Base-by-base conservation (phyloP, 148 eudicot species). In the Diospyros lotus region DNA sequence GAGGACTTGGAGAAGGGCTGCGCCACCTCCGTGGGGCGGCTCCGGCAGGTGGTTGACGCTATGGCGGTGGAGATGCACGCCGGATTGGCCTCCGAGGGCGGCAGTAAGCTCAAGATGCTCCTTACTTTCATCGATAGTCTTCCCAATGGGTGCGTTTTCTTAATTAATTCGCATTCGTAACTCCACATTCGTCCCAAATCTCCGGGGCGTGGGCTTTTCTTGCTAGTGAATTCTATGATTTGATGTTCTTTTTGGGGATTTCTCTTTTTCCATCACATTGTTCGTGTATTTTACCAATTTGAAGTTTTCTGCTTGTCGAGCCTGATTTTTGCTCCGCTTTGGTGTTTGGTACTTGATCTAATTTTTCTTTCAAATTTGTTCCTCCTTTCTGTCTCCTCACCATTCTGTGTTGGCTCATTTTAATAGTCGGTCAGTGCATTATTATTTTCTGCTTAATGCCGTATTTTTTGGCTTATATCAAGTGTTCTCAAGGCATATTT, bases 11-110 rank as follows among this genome's bases (percentile, higher is more conserved):
- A 92, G 43, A 89, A 89, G 28, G 75, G 53, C 4, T 90, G 93
- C 81, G 80, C 83, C 44, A 94, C 98, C 0, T 76, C 86, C 8
- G 81, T 90, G 13, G 84, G 80, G 75, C 78, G 91, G 81, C 81
- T 94, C 82, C 82, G 88, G 13, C 96, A 94, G 82, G 92, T 94
- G 41, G 97, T 89, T 43, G 97, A 94, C 76, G 98, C 98, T 50
- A 89, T 94, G 97, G 96, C 97, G 58, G 98, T 94, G 65, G 98
- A 94, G 85, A 94, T 94, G 98, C 98, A 94, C 82, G 98, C 98
- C 39, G 98, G 98, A 14, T 82, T 94, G 64, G 98, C 97, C 50
- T 90, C 93, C 66, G 98, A 94, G 78, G 98, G 98, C 60, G 98
- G 98, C 9, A 87, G 92, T 59, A 94, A 94, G 84, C 97, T 94